These are phyloP conservation scores for Penicillium psychrofluorescens DNA, from an alignment of 495 filamentous ascomycete species.

Conservation along the genomic window DNA sequence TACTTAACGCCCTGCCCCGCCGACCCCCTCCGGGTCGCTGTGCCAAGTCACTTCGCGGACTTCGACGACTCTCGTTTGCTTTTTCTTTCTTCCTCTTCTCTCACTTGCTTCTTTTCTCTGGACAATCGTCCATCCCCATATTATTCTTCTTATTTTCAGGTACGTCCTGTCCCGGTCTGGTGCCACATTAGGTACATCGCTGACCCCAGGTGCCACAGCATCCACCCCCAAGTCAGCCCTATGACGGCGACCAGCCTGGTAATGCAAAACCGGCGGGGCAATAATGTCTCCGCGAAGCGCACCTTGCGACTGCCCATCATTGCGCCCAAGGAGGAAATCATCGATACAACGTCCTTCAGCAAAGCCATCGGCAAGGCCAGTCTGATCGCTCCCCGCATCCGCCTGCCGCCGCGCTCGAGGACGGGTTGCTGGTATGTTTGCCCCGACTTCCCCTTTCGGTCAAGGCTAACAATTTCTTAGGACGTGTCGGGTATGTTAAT, in stretches of 20 bases:
- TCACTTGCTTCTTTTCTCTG: not conserved
- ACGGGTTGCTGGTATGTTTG: constrained; percentile 46
- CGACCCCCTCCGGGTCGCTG: too few species aligned
- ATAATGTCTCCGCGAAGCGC: constrained; percentile 24
- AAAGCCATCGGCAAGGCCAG: constrained; percentile 13
- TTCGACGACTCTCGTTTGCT: constrained; percentile 1
- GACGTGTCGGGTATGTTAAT: constrained; percentile 42
- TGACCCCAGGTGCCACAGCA: not conserved
- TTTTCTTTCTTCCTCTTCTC: constrained; percentile 4
- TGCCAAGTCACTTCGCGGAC: not conserved
- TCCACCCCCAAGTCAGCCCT: constrained; percentile 10
- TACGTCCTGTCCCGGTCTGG: not conserved
- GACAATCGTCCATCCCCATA: not conserved
- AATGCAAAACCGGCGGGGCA: constrained; percentile 28
- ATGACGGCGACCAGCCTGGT: constrained; percentile 33
- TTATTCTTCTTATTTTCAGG: not conserved
- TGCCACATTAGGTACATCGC: not conserved
- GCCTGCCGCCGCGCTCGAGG: constrained; percentile 45
- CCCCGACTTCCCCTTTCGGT: constrained; percentile 3
- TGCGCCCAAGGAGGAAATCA: constrained; percentile 39
- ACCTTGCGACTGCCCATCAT: constrained; percentile 38
- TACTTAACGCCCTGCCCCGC: not conserved
- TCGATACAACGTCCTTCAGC: constrained; percentile 3
- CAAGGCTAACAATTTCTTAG: constrained; percentile 18
- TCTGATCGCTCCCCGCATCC: constrained; percentile 32